These are phyloP conservation scores for Symbiodinium pilosum DNA, from an alignment of 73 alveolate genomes.

Conservation along the genomic window DNA sequence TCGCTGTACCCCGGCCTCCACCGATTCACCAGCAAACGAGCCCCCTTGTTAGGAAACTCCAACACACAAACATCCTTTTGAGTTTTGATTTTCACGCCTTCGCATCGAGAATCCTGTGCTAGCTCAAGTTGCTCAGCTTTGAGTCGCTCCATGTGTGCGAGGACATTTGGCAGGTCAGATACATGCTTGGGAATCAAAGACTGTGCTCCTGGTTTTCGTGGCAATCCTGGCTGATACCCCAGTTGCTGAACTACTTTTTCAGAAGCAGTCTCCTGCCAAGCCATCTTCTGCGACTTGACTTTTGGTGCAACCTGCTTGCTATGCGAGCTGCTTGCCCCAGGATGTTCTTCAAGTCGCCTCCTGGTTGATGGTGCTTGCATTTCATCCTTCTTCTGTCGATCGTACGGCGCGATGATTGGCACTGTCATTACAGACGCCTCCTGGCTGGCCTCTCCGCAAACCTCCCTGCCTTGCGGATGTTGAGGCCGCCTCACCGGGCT, in stretches of 20 bases:
- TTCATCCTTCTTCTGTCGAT: neutral
- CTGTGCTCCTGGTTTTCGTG: neutral
- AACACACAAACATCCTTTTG: slow-evolving; percentile 48
- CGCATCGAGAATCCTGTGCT: neutral
- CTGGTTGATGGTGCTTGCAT: no score
- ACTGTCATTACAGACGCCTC: slow-evolving; percentile 19
- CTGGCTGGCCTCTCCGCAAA: neutral
- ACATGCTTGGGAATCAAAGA: slow-evolving; percentile 70
- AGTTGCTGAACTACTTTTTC: slow-evolving; percentile 51
- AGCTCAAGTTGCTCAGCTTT: slow-evolving; percentile 40
- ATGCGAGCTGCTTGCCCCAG: neutral
- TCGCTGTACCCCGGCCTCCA: slow-evolving; percentile 90
- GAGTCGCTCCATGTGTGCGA: slow-evolving; percentile 49
- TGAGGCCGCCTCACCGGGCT: no score
- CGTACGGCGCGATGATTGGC: neutral
- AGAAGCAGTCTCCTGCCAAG: slow-evolving; percentile 23
- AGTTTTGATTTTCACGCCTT: neutral
- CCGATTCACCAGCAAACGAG: slow-evolving; percentile 74
- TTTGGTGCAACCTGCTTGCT: neutral
- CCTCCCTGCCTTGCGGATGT: neutral
- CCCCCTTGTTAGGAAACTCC: slow-evolving; percentile 43
- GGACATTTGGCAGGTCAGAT: slow-evolving; percentile 51
- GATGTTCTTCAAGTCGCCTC: no score
- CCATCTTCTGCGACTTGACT: neutral
- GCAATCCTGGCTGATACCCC: neutral